phyloP scores from a whole-genome alignment of 352 stramenopile species.

The Globisporangium carolinianum region DNA sequence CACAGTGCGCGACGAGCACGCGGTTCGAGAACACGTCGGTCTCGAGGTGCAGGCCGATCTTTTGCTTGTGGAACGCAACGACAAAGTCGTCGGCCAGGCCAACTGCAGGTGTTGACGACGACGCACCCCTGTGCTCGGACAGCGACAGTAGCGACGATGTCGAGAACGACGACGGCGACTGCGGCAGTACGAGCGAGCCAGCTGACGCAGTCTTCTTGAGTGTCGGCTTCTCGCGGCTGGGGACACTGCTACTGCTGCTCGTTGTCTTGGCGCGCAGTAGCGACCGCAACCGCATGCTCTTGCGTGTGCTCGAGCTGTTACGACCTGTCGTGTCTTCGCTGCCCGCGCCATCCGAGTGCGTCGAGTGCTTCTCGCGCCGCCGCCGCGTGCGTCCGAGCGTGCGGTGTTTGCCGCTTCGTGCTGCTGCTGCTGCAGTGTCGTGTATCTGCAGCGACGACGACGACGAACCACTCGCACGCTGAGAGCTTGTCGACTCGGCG shows the following conservation, averaged over 20 bases:
- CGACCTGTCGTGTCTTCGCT: neutral
- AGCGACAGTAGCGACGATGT: conserved; percentile 1
- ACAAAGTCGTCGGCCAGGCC: conserved; percentile 31
- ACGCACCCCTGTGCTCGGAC: conserved; percentile 4
- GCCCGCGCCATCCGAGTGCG: neutral
- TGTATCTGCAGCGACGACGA: neutral
- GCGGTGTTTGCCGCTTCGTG: neutral
- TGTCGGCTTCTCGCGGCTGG: neutral
- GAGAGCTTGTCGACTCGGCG: neutral
- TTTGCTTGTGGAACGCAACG: conserved; percentile 50
- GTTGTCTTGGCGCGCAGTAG: conserved; percentile 5
- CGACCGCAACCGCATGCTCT: conserved; percentile 5
- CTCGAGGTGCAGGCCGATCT: conserved; percentile 65
- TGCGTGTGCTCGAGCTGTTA: neutral
- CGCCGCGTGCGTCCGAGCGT: conserved; percentile 2
- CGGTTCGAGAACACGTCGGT: conserved; percentile 51
- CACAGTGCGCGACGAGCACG: conserved; percentile 51
- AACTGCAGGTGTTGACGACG: too few species aligned
- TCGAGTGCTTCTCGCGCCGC: neutral
- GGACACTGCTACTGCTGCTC: neutral
- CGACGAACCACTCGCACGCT: neutral
- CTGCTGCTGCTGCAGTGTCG: too few species aligned
- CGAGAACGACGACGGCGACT: conserved; percentile 6
- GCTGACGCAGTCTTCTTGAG: conserved; percentile 25
- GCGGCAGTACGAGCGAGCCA: conserved; percentile 9